phyloP scores from a whole-genome alignment of 2,329 filamentous ascomycete species.

The Calonectria henricotiae region DNA sequence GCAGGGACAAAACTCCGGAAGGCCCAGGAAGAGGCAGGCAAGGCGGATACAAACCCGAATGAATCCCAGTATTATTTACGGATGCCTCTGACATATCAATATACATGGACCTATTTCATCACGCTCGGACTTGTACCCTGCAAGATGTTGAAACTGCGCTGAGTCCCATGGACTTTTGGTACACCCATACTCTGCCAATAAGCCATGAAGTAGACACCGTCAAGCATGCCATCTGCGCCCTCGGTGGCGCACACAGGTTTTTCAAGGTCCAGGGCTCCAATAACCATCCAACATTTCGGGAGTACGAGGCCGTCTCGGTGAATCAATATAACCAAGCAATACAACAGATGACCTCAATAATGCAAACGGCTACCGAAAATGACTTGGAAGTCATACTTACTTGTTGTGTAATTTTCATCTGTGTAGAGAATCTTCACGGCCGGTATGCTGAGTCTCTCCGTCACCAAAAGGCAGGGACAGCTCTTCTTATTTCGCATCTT shows the following conservation, averaged over 20 bases:
- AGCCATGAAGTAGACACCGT: background rate
- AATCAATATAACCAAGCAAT: constrained; percentile 12
- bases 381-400: constrained; percentile 3
- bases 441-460: constrained; percentile 11
- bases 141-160: constrained; percentile 18
- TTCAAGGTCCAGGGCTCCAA: background rate
- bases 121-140: constrained; percentile 3
- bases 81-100: background rate
- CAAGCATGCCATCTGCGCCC: background rate
- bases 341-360: background rate
- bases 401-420: constrained; percentile 5
- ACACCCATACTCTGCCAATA: background rate
- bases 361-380: background rate
- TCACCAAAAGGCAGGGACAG: background rate
- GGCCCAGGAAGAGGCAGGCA: background rate
- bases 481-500: background rate
- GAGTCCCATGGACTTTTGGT: constrained; percentile 13
- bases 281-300: background rate
- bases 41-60: too few relatives aligned
- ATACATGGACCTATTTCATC: constrained; percentile 3
- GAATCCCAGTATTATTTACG: background rate
- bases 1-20: background rate
- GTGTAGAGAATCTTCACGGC: constrained; percentile 13
- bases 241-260: constrained; percentile 2
- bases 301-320: background rate